A percentile compares a stretch with the other conserved stretches of the same genome.
Evolutionary conservation across 2,329 filamentous ascomycete genomes (phyloP).

Genomic region (Fusarium penzigii): DNA sequence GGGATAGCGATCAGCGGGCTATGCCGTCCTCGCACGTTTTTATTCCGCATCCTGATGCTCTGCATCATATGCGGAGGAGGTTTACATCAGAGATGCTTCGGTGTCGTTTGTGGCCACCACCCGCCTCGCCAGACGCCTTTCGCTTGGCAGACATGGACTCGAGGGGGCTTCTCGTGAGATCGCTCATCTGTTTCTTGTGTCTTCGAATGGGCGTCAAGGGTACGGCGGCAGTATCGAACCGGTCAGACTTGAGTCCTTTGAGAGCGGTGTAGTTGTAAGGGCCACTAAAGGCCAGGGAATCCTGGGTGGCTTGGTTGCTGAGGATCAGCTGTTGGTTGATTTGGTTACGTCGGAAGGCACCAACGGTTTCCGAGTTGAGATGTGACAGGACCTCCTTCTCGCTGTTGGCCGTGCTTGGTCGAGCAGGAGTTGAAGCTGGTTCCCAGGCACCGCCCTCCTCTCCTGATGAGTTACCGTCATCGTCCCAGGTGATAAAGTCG

Average conservation of each 20-base stretch:
- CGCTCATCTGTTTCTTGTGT: conserved; percentile 50
- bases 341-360: conserved; percentile 73
- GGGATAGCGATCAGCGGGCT: conserved; percentile 39
- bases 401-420: conserved; percentile 49
- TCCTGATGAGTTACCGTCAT: conserved; percentile 54
- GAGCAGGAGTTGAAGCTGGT: conserved; percentile 52
- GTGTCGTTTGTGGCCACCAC: conserved; percentile 54
- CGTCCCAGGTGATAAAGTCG: conserved; percentile 71
- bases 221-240: conserved; percentile 64
- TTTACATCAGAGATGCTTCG: conserved; percentile 61
- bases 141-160: conserved; percentile 53
- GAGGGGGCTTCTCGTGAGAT: conserved; percentile 51
- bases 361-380: conserved; percentile 67
- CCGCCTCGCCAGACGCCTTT: conserved; percentile 51
- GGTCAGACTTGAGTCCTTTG: conserved; percentile 64
- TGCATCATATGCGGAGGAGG: conserved; percentile 44
- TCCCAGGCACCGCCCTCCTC: conserved; percentile 58
- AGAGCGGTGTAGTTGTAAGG: conserved; percentile 62
- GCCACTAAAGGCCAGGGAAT: conserved; percentile 63
- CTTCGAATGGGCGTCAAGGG: conserved; percentile 69
- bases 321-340: conserved; percentile 62
- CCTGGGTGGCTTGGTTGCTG: conserved; percentile 60
- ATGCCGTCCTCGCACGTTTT: conserved; percentile 51
- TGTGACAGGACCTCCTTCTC: conserved; percentile 57
- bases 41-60: conserved; percentile 7